Percentiles rank a stretch among this genome's conserved stretches.
Conservation (phyloP, 179 eudicot genomes). For the Spergularia azorica region DNA sequence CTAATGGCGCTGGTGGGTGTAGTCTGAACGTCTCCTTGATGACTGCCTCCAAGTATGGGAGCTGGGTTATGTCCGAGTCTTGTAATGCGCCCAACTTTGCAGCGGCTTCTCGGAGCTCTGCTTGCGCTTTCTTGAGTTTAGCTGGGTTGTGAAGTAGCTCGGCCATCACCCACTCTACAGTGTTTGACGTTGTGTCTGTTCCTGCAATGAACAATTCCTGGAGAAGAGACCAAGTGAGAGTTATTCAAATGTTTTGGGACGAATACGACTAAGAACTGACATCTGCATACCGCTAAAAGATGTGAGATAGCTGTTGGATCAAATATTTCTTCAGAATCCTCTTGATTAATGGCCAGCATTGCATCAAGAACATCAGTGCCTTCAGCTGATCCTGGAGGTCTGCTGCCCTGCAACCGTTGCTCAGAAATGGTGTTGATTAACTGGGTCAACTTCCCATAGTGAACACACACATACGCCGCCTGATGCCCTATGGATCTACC, state of each 20-base stretch:
- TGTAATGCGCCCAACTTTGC: not conserved
- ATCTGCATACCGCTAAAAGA: not conserved
- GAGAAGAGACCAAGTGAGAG: too few species aligned
- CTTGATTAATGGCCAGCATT: constrained; percentile 7
- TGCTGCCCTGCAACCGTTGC: constrained; percentile 25
- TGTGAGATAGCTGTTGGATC: constrained; percentile 7
- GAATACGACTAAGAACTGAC: not conserved
- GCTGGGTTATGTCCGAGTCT: constrained; percentile 1
- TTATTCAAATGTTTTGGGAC: too few species aligned
- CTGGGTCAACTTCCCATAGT: constrained; percentile 32
- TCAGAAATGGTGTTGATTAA: constrained; percentile 30
- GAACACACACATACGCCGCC: constrained; percentile 26
- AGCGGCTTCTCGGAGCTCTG: constrained; percentile 6
- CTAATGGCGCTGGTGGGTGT: constrained; percentile 14
- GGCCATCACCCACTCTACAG: not conserved
- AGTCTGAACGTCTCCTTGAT: constrained; percentile 15
- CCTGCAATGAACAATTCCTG: constrained; percentile 13
- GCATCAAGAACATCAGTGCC: constrained; percentile 14
- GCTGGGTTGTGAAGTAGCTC: constrained; percentile 14
- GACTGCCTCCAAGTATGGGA: constrained; percentile 17
- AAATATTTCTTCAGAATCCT: not conserved
- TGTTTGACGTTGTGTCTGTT: constrained; percentile 21
- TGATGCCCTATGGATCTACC: constrained; percentile 34
- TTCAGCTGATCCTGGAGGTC: not conserved
- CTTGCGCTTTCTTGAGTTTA: constrained; percentile 12